Evolutionary conservation across 768 basidiomycete species (phyloP).

Genomic region (Boletus sp.): DNA sequence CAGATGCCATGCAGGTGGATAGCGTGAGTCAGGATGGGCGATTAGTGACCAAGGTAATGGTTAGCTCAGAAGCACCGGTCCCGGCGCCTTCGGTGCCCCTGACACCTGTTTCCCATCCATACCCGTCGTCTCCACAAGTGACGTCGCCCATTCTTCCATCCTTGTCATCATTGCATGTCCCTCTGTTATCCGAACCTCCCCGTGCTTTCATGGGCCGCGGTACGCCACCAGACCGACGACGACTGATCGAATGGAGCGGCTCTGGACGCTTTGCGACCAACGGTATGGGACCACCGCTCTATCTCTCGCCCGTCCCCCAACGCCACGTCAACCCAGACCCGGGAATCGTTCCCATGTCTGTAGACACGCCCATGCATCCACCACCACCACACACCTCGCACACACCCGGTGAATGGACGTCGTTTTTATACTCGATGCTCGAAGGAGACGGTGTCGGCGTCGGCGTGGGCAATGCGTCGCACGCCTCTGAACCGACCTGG

Average conservation of each 20-base stretch:
- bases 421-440: conserved; percentile 33
- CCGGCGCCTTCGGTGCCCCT: background rate
- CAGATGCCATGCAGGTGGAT: background rate
- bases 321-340: conserved; percentile 10
- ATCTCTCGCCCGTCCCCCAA: conserved; percentile 24
- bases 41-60: background rate
- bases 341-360: conserved; percentile 21
- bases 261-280: conserved; percentile 15
- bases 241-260: conserved; percentile 30
- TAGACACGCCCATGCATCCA: conserved; percentile 13
- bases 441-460: conserved; percentile 27
- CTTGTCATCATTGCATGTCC: conserved; percentile 32
- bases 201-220: conserved; percentile 36
- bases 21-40: background rate
- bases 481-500: conserved; percentile 21
- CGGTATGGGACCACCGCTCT: conserved; percentile 26
- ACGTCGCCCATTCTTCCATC: conserved; percentile 16
- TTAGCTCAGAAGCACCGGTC: background rate
- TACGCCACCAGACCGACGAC: conserved; percentile 29
- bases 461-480: conserved; percentile 1
- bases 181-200: conserved; percentile 30
- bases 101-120: conserved; percentile 1
- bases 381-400: conserved; percentile 1
- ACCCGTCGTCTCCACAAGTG: conserved; percentile 3
- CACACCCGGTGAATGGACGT: conserved; percentile 30